These are phyloP conservation scores for Agrocybe praecox DNA, from an alignment of 768 basidiomycete genomes.

Conservation along the genomic window DNA sequence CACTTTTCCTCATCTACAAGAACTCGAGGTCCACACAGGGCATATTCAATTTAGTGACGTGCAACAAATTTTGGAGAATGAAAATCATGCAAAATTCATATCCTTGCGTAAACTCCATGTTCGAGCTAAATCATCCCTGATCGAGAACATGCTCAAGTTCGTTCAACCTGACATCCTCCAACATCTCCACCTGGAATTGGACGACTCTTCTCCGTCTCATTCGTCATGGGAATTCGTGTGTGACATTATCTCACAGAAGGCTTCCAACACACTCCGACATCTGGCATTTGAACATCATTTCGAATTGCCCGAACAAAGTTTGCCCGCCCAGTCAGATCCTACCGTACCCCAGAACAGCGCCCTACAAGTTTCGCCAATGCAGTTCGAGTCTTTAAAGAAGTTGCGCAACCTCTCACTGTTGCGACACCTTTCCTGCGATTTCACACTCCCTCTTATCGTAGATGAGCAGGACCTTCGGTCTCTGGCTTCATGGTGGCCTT, in stretches of 20 bases:
- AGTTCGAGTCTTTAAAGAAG: constrained; percentile 33
- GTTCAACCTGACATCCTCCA: constrained; percentile 33
- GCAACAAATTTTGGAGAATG: constrained; percentile 8
- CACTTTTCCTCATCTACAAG: constrained; percentile 35
- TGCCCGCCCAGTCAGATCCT: constrained; percentile 11
- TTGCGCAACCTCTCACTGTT: constrained; percentile 37
- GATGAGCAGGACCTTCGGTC: constrained; percentile 39
- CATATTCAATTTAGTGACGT: constrained; percentile 32
- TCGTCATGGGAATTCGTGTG: constrained; percentile 39
- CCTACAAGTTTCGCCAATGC: constrained; percentile 7
- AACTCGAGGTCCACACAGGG: constrained; percentile 47
- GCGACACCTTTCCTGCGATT: constrained; percentile 38
- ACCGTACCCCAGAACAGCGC: not conserved
- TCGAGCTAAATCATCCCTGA: constrained; percentile 34
- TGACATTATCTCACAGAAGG: constrained; percentile 25
- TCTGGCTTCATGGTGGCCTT: constrained; percentile 47
- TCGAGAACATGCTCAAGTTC: constrained; percentile 34
- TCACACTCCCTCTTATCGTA: constrained; percentile 38
- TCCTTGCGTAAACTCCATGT: constrained; percentile 41
- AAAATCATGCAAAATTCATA: constrained; percentile 29
- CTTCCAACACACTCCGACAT: constrained; percentile 31
- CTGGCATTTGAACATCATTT: constrained; percentile 47
- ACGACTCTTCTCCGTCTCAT: constrained; percentile 21
- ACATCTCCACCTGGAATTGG: constrained; percentile 41
- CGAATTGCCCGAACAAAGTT: constrained; percentile 31